Evolutionary conservation across 1,284 basidiomycete genomes (phyloP), one percentile per base, ranked within the genome.

Genomic region (Cerrena zonata): DNA sequence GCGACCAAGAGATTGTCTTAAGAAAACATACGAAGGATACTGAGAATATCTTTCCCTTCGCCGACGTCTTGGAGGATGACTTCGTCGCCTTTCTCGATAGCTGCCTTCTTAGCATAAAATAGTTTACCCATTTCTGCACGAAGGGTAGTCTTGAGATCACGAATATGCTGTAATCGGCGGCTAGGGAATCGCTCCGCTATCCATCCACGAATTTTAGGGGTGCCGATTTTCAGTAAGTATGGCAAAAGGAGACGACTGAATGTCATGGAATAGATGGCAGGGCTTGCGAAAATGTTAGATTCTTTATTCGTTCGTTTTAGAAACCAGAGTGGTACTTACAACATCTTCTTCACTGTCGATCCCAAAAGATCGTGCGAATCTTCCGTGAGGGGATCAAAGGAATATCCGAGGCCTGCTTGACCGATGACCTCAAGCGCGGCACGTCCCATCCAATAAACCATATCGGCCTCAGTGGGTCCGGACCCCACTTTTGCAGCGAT

Each of bases 41-140:
- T 75, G 56, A 76, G 68, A 41, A 77, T 63, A 53, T 78, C 76
- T 50, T 70, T 72, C 5, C 71, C 73, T 47, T 67, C 59, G 3
- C 63, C 66, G 30, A 73, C 61, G 48, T 71, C 66, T 22, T 51
- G 55, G 37, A 45, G 36, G 5, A 57, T 39, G 2, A 54, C 56
- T 26, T 55, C 56, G 37, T 65, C 60, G 1, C 58, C 60, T 23
- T 52, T 45, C 19, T 43, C 45, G 10, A 65, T 49, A 1, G 56
- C 56, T 4, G 58, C 58, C 22, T 56, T 66, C 57, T 71, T 73
- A 2, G 59, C 49, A 23, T 66, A 56, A 37, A 67, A 65, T 13
- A 75, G 69, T 24, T 66, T 52, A 19, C 61, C 58, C 0, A 71
- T 63, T 3, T 69, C 67, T 5, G 53, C 49, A 39, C 71, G 58